A percentile compares a stretch with the other conserved stretches of the same genome.
These are phyloP conservation scores for Papiliotrema terrestris DNA, from an alignment of 1,284 basidiomycete species.

Conservation along the genomic window DNA sequence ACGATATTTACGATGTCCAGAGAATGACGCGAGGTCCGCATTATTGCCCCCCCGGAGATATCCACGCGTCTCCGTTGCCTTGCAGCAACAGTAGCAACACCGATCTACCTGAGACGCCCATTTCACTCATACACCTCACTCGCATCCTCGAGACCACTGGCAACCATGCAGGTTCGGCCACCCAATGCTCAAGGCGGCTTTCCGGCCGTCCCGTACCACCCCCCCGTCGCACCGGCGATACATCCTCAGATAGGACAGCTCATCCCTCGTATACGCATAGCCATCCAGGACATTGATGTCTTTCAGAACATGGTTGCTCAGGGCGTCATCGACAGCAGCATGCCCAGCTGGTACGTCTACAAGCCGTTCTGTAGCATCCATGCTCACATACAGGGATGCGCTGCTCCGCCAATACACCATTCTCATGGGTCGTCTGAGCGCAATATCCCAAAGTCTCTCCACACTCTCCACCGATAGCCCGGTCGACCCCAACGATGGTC, in stretches of 20 bases:
- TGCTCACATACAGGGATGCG: constrained; percentile 27
- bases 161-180: background rate
- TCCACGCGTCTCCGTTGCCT: no score
- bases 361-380: background rate
- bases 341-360: constrained; percentile 41
- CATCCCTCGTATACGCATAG: constrained; percentile 34
- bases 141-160: no score
- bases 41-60: no score
- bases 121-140: no score
- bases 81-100: no score
- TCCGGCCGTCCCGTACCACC: constrained; percentile 7
- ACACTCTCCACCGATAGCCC: constrained; percentile 8
- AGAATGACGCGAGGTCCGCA: no score
- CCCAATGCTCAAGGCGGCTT: background rate
- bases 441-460: constrained; percentile 27
- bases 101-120: no score
- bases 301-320: constrained; percentile 29
- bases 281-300: constrained; percentile 45
- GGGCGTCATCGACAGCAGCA: constrained; percentile 28
- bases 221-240: constrained; percentile 27
- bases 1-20: no score
- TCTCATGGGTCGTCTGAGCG: constrained; percentile 35
- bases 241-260: constrained; percentile 14
- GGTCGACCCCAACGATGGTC: background rate
- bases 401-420: constrained; percentile 40